Evolutionary conservation across 1,284 basidiomycete genomes (phyloP).

Genomic region (Abortiporus biennis): DNA sequence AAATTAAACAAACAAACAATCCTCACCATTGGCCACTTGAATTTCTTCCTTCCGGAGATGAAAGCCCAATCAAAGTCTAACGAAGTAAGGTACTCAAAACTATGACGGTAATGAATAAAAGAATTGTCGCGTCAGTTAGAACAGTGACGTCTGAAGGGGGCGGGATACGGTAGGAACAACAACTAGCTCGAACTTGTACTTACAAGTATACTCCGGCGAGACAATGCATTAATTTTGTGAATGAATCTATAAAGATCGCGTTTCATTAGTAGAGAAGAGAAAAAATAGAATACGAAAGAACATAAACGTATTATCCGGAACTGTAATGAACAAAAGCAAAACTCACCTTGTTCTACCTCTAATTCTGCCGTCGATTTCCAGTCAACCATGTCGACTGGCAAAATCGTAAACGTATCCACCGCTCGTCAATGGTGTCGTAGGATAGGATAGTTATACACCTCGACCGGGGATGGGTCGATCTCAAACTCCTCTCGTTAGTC

Average conservation of each 20-base stretch:
- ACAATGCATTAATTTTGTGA: constrained; percentile 60
- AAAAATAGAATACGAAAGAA: too few species aligned
- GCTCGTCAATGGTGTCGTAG: too few species aligned
- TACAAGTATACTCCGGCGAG: constrained; percentile 66
- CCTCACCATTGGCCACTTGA: constrained; percentile 37
- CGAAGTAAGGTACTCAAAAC: constrained; percentile 47
- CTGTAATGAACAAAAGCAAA: too few species aligned
- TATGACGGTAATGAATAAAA: constrained; percentile 5
- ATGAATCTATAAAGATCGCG: constrained; percentile 61
- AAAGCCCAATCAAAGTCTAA: constrained; percentile 66
- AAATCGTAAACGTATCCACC: too few species aligned
- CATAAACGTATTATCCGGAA: too few species aligned
- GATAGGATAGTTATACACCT: too few species aligned
- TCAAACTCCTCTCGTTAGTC: too few species aligned
- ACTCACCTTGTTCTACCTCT: constrained; percentile 43
- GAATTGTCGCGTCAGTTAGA: not conserved
- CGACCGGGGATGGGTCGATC: too few species aligned
- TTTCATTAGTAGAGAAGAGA: too few species aligned
- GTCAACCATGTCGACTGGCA: constrained; percentile 54
- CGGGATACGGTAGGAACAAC: too few species aligned
- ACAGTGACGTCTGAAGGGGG: not conserved
- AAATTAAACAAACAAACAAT: not conserved
- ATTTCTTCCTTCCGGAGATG: constrained; percentile 49
- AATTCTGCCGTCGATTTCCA: constrained; percentile 52
- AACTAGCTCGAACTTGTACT: constrained; percentile 42